Conservation (phyloP, 768 basidiomycete species). For the Leccinum variicolor region DNA sequence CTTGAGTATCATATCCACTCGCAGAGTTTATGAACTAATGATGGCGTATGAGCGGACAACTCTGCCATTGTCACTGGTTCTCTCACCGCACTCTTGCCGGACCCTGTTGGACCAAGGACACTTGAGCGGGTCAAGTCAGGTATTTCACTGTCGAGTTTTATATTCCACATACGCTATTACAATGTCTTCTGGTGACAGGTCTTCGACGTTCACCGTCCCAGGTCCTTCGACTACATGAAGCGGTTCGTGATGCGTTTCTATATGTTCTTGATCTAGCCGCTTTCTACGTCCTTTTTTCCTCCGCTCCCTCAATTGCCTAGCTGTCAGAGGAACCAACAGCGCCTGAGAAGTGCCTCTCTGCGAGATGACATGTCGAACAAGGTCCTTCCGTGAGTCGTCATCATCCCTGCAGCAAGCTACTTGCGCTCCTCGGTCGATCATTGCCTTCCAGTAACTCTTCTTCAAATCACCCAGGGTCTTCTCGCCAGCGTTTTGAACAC, state of each 20-base stretch:
- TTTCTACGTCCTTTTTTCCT: not conserved
- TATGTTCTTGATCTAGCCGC: not conserved
- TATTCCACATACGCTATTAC: constrained; percentile 7
- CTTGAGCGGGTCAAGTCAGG: not conserved
- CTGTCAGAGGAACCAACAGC: not conserved
- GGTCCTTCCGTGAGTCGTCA: not conserved
- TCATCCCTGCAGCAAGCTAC: not conserved
- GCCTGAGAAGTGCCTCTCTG: not conserved
- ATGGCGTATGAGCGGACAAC: not conserved
- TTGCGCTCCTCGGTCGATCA: not conserved
- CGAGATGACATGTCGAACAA: not conserved
- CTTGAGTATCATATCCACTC: not conserved
- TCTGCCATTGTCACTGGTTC: not conserved
- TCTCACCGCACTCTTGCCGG: constrained; percentile 15
- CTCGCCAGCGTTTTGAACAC: too few species aligned
- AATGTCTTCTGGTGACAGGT: constrained; percentile 1
- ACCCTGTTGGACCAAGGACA: constrained; percentile 10
- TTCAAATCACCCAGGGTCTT: not conserved
- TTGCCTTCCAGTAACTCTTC: not conserved
- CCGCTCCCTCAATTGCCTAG: too few species aligned
- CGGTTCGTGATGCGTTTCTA: not conserved
- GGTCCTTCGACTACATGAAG: not conserved
- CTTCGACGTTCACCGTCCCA: not conserved
- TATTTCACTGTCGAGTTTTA: not conserved
- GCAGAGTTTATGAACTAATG: constrained; percentile 12